Base-by-base conservation (phyloP, 495 filamentous ascomycete species). In the Neurospora sp. region DNA sequence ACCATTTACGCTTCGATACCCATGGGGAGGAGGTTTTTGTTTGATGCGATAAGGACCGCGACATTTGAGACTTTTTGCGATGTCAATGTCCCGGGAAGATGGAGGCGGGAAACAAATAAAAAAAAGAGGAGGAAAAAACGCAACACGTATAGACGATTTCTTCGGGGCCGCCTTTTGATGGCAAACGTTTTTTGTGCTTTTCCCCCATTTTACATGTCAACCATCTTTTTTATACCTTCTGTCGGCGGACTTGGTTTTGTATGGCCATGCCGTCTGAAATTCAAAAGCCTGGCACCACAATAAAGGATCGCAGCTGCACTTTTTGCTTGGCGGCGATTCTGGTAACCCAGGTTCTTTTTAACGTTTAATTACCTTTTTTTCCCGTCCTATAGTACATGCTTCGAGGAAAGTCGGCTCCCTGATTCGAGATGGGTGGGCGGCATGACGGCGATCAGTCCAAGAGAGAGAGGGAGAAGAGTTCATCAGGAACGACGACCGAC, bases 1-100 rank as follows among this genome's bases (percentile, higher is more conserved):
- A 70, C 69, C 40, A 73, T 79, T 79, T 84, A 81, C 80, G 80
- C 83, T 86, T 85, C 84, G 84, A 86, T 86, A 86, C 84, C 85
- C 85, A 81, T 82, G 78, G 78, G 79, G 78, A 75, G 79, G 78
- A 73, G 38, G 41, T 46, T 77, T 70, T 76, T 74, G 42, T 73
- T 38, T 75, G 70, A 10, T 23, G 72, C 70, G 39, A 70, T 75
- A 72, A 71, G 74, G 69, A 73, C 66, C 71, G 75, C 72, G 54
- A 62, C 54, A 62, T 62, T 31, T 16, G 23, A 31, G 23, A 35
- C 20, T 62, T 71, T 75, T 71, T 69, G 39, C 31, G n/a, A 23
- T 49, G 73, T 71, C 39, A 35, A 40, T 75, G 42, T 54, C 74
- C 23, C 1, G 23, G 54, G 54, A 31, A 62, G 54, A 62, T 31